Evolutionary conservation across 306 rosid genomes (phyloP), one percentile per base, ranked within the genome.

Genomic region (Dryas octopetala): DNA sequence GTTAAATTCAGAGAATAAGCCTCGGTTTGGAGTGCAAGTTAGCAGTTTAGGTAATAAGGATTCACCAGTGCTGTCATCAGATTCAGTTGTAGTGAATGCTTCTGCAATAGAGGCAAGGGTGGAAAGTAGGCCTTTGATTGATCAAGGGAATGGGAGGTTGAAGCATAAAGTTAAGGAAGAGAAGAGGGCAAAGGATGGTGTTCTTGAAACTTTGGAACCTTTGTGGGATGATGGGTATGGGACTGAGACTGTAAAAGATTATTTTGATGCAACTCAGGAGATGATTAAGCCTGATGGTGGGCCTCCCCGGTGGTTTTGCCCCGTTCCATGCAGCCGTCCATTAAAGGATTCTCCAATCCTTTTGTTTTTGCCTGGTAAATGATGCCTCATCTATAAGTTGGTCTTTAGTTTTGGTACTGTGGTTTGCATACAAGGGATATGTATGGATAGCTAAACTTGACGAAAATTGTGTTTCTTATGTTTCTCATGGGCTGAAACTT

Each of bases 271-370:
- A 5, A 85, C 83, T 3, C 83, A 81, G 80, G 93, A 85, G 9
- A 55, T 86, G 28, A 81, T 81, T 10, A 80, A 73, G 65, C 73
- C 68, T 72, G 91, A 89, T 65, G 96, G 93, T 2, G 98, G 96
- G 19, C 97, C 97, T 14, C 97, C 97, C 4, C 82, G 98, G 15
- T 95, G 98, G 98, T 95, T 95, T 78, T 84, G 88, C 77, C 97
- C 97, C 6, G 47, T 86, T 81, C 78, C 82, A 4, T 81, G 86
- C 60, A 84, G 85, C 16, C 50, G 70, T 55, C 96, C 92, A 7
- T 70, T 85, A 14, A 78, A 86, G 72, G 78, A 76, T 69, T 81
- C 96, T 77, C 98, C 97, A 4, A 64, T 86, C 72, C 96, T 95
- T 62, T 46, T 91, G 59, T 95, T 87, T 78, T 86, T 95, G 63